phyloP scores from a whole-genome alignment of 2,329 filamentous ascomycete genomes.

The Fusarium papillatum region DNA sequence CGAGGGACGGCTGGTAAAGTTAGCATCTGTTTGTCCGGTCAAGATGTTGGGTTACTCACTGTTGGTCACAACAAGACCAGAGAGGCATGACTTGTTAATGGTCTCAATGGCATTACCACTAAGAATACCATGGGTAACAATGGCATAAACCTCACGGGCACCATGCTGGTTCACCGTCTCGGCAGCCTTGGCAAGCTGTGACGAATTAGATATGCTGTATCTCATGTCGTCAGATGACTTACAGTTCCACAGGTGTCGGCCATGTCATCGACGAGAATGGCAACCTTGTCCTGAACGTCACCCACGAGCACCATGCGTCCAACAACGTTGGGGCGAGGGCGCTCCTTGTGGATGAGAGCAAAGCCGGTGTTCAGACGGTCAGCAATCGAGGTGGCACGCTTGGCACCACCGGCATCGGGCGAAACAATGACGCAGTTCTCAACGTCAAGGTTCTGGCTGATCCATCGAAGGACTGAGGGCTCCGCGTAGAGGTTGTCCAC shows the following conservation, averaged over 20 bases:
- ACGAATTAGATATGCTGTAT: conserved; percentile 19
- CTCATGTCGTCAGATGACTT: conserved; percentile 21
- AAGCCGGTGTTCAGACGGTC: conserved; percentile 92
- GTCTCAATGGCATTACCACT: conserved; percentile 91
- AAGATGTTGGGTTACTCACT: conserved; percentile 58
- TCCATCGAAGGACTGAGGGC: conserved; percentile 92
- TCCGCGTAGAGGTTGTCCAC: conserved; percentile 91
- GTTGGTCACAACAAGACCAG: conserved; percentile 90
- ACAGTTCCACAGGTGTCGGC: conserved; percentile 92
- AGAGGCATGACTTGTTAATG: conserved; percentile 82
- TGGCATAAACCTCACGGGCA: conserved; percentile 90
- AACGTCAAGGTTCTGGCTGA: conserved; percentile 85
- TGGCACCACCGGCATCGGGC: conserved; percentile 94
- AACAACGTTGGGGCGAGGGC: conserved; percentile 87
- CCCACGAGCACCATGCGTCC: conserved; percentile 95
- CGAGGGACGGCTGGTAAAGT: conserved; percentile 52
- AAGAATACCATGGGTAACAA: conserved; percentile 95
- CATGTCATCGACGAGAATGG: conserved; percentile 98
- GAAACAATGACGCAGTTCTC: conserved; percentile 94
- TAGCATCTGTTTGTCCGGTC: conserved; percentile 27
- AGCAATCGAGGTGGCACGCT: conserved; percentile 93
- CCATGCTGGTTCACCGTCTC: conserved; percentile 90
- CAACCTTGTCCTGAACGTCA: conserved; percentile 90
- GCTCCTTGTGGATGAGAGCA: conserved; percentile 97
- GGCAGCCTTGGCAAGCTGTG: conserved; percentile 80